Percentiles rank a stretch among this genome's conserved stretches.
These are phyloP conservation scores for Aegilops tauschii DNA, from an alignment of 176 grass and related monocot genomes.

Conservation along the genomic window DNA sequence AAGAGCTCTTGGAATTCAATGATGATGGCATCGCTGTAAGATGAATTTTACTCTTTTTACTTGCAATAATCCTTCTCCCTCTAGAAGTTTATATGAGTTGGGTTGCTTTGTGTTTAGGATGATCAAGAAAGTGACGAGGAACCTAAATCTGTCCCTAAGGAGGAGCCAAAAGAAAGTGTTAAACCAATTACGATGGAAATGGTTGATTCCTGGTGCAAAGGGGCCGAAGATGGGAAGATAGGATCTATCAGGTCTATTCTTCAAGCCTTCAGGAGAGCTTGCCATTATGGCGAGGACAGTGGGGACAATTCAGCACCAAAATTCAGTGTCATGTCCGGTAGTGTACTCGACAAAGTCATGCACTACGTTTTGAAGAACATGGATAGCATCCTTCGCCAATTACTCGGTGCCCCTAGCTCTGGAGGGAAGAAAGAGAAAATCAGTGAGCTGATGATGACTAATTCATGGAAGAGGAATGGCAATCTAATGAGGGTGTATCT, in stretches of 20 bases:
- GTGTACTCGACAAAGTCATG: conserved; percentile 92
- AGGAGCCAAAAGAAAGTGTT: conserved; percentile 40
- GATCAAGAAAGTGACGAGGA: conserved; percentile 45
- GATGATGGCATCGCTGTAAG: conserved; percentile 77
- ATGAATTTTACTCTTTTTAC: neutral
- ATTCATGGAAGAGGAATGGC: conserved; percentile 70
- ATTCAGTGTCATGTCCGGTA: conserved; percentile 77
- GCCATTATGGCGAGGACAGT: conserved; percentile 84
- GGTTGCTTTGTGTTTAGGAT: conserved; percentile 43
- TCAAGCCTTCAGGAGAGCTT: conserved; percentile 72
- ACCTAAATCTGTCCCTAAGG: conserved; percentile 32
- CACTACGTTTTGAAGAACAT: conserved; percentile 88
- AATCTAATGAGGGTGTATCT: conserved; percentile 91
- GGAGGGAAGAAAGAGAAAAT: conserved; percentile 86
- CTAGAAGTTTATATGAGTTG: conserved; percentile 1
- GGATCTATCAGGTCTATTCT: conserved; percentile 67
- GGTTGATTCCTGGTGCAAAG: conserved; percentile 79
- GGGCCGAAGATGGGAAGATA: conserved; percentile 55
- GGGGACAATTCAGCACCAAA: conserved; percentile 62
- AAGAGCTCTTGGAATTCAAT: conserved; percentile 73
- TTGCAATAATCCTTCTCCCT: neutral
- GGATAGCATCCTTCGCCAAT: conserved; percentile 68
- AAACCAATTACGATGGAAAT: conserved; percentile 87
- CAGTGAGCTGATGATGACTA: conserved; percentile 57
- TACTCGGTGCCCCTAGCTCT: conserved; percentile 64